Evolutionary conservation across 2,329 filamentous ascomycete genomes (phyloP), one percentile per base, ranked within the genome.

Genomic region (Fusarium verticillioides): DNA sequence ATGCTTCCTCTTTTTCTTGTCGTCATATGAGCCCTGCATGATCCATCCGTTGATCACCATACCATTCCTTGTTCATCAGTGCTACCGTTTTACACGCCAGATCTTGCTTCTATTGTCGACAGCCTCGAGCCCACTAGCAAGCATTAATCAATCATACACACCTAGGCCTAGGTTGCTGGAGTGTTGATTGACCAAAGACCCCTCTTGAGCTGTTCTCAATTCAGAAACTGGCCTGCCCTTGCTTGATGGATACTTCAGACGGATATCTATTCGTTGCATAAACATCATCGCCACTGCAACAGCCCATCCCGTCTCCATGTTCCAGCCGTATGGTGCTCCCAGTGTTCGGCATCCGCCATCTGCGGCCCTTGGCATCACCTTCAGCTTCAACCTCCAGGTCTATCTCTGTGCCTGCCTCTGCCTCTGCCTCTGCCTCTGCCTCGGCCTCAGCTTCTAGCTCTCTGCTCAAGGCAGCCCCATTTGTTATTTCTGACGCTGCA

Each of bases 281-380:
- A 57, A 62, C 66, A 64, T 23, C 59, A 67, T 59, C 70, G 52
- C 58, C 52, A 60, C 66, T 54, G 47, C 42, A 66, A 61, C 68
- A 70, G 70, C 75, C 73, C 73, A 77, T 76, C 69, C 70, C 73
- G 69, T 66, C 72, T 76, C 74, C 58, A 78, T 77, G 76, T 66
- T 77, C 72, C 72, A 60, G 42, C 72, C 73, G 69, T 66, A 78
- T 78, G 76, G 75, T 75, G 72, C 61, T 70, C 74, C 73, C 52
- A 62, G 74, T 69, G 58, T 62, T 66, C 60, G 71, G 74, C 61
- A 73, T 69, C 72, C 66, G 76, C 75, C 75, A 75, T 78, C 73
- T 77, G 71, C 76, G 71, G 73, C 69, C 76, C 71, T 73, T 78
- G 59, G 64, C 73, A 60, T 66, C 56, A 56, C 21, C 72, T 42